A percentile compares a stretch with the other conserved stretches of the same genome.
These are phyloP conservation scores for Endoconidiophora polonica DNA, from an alignment of 2,329 filamentous ascomycete genomes.

Conservation along the genomic window DNA sequence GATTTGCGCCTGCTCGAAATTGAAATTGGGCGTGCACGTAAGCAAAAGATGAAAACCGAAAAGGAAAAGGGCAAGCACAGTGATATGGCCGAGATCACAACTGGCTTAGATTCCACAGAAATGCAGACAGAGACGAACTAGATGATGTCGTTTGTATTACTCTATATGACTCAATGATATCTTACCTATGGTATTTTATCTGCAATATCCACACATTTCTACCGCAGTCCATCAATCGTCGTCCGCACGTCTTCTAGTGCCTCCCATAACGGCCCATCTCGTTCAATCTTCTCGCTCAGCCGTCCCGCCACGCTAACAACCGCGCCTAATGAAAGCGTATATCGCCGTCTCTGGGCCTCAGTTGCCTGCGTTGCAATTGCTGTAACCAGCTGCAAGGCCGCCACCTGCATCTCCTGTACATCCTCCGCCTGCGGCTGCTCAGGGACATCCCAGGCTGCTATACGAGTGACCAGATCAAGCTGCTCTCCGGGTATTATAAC, in stretches of 20 bases:
- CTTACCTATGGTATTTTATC: not conserved
- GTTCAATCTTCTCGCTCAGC: slow-evolving; percentile 18
- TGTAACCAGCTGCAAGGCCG: slow-evolving; percentile 38
- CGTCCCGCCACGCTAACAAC: slow-evolving; percentile 31
- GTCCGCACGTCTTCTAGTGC: slow-evolving; percentile 25
- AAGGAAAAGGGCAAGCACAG: not conserved
- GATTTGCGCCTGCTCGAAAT: slow-evolving; percentile 51
- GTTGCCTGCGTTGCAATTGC: slow-evolving; percentile 32
- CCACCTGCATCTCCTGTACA: slow-evolving; percentile 34
- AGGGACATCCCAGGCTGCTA: slow-evolving; percentile 31
- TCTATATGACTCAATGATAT: not conserved
- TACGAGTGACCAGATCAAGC: slow-evolving; percentile 36
- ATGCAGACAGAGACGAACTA: not conserved
- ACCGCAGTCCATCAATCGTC: slow-evolving; percentile 18
- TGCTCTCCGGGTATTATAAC: slow-evolving; percentile 33
- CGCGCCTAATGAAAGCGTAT: slow-evolving; percentile 33
- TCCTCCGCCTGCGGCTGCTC: slow-evolving; percentile 16
- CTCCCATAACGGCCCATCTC: too few relatives aligned
- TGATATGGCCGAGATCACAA: not conserved
- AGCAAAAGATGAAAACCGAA: slow-evolving; percentile 33
- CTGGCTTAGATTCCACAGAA: not conserved
- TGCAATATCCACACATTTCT: too few relatives aligned
- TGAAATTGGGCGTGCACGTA: slow-evolving; percentile 45
- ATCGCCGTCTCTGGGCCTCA: slow-evolving; percentile 31
- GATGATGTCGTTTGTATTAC: too few relatives aligned